Base-by-base conservation (phyloP, 768 basidiomycete genomes). In the Mycena sanguinolenta region DNA sequence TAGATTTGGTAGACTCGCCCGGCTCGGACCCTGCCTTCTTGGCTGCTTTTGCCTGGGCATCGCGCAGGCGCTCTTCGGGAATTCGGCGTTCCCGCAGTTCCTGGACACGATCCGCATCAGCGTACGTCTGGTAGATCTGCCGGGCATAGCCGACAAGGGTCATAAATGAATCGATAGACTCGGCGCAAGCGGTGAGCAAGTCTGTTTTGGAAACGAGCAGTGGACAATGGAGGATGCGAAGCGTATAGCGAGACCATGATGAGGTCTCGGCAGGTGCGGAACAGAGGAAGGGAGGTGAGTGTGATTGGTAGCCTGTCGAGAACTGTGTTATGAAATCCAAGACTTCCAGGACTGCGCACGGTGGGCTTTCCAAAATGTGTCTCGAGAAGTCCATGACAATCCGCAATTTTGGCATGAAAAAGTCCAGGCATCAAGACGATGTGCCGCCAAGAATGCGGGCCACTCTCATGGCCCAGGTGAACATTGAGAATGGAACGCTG, bases 171-270 rank as follows among this genome's bases (percentile, higher is more conserved):
- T 36, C 42, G 14, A 54, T 42, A 12, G 30, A 59, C 16, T 4
- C 19, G 25, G 63, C 58, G 36, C 63, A 75, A 5, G 64, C 66
- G 9, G 72, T 60, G 23, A 74, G 63, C 8, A 70, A 66, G 17
- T 30, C 16, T 10, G 53, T 55, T 3, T 46, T 50, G 0, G 74
- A 67, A 4, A 79, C 75, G 4, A 76, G 65, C 7, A 69, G 73
- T 1, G 79, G 64, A 38, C 77, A 79, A 50, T 77, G 74, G 0
- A 79, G 70, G 17, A 79, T 63, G 17, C 79, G 75, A 0, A n/a
- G 76, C 75, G 59, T 77, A 77, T 1, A 81, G 75, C 7, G 78
- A 79, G 12, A 76, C 73, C 54, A 78, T 76, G 49, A 77, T 74
- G 4, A 79, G 68, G 49, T 79, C 79, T 0, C 78, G 75, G 39